Base-by-base conservation (phyloP, 345 rosid genomes). In the Eucalyptus rudis region DNA sequence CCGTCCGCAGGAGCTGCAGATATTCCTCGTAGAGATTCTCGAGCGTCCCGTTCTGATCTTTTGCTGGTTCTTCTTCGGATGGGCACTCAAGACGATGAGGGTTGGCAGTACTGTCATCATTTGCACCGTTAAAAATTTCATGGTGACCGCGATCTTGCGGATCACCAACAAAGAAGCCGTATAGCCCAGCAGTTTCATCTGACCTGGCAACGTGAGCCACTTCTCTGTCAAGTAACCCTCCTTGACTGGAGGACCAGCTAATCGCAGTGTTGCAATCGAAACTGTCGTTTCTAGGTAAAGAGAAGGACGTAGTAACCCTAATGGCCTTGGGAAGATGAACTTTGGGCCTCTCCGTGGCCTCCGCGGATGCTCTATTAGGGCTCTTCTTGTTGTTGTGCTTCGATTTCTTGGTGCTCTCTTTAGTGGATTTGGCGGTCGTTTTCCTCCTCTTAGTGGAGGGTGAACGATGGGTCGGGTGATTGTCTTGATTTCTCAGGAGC, bases 1-100 rank as follows among this genome's bases (percentile, higher is more conserved):
- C 91, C 8, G 89, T 68, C 86, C 91, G 91, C 90, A 93, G 87
- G 29, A 94, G 89, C 89, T 92, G 91, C 59, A 91, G 86, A 92
- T 92, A 93, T 88, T 93, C 96, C 43, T 93, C 91, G 51, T 93
- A 94, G 29, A 94, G 90, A 49, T 92, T 90, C 86, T 93, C 90
- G 1, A 94, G 56, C 17, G 89, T 89, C 40, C 50, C 85, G 24
- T 66, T 45, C 16, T 76, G 83, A 20, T 76, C 83, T 20, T 76
- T 76, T 76, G 27, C 83, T 2, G 83, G 83, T 76, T 76, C 83
- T 19, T 76, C 47, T 76, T 76, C 83, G 86, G 54, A 45, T 27
- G 40, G 50, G 31, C 31, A 13, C 49, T 33, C 14, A 6, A 44
- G 27, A 43, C 36, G 87, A 54, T 59, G 89, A 68, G 89, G 49